phyloP scores from a whole-genome alignment of 2,329 filamentous ascomycete genomes.

The Fusarium aywerte region DNA sequence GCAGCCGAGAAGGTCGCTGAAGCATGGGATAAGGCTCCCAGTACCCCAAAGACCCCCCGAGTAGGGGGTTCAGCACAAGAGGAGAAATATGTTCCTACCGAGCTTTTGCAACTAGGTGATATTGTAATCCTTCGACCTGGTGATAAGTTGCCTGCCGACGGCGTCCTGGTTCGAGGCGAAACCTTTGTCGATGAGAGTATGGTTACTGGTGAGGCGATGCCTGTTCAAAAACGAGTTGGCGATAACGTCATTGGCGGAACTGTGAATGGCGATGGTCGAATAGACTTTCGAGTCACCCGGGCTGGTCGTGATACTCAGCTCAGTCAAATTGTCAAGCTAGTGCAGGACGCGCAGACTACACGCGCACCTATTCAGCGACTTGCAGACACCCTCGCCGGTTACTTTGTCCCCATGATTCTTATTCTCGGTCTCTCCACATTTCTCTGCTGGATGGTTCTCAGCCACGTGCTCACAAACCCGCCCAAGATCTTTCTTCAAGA shows the following conservation, averaged over 20 bases:
- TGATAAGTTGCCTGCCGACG: slow-evolving; percentile 96
- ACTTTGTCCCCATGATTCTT: slow-evolving; percentile 92
- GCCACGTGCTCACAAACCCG: slow-evolving; percentile 84
- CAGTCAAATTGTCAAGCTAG: slow-evolving; percentile 97
- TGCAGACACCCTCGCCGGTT: slow-evolving; percentile 89
- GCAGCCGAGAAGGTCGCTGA: slow-evolving; percentile 92
- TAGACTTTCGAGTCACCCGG: slow-evolving; percentile 92
- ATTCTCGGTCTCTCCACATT: slow-evolving; percentile 87
- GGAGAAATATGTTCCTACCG: slow-evolving; percentile 88
- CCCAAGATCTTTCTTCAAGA: slow-evolving; percentile 86
- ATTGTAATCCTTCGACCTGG: slow-evolving; percentile 92
- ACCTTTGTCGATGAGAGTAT: slow-evolving; percentile 97
- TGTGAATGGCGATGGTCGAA: slow-evolving; percentile 90
- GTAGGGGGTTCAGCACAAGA: slow-evolving; percentile 73
- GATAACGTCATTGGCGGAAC: slow-evolving; percentile 88
- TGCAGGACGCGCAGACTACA: slow-evolving; percentile 95
- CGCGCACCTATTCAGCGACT: slow-evolving; percentile 94
- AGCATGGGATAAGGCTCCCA: slow-evolving; percentile 64
- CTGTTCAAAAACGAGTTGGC: slow-evolving; percentile 87
- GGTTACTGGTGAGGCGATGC: slow-evolving; percentile 98
- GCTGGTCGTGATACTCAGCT: slow-evolving; percentile 96
- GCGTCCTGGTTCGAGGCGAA: slow-evolving; percentile 85
- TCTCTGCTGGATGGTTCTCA: slow-evolving; percentile 91
- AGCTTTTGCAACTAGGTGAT: slow-evolving; percentile 93
- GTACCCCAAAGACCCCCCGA: slow-evolving; percentile 48